phyloP scores from a whole-genome alignment of 306 rosid genomes.

The Alnus rubra region DNA sequence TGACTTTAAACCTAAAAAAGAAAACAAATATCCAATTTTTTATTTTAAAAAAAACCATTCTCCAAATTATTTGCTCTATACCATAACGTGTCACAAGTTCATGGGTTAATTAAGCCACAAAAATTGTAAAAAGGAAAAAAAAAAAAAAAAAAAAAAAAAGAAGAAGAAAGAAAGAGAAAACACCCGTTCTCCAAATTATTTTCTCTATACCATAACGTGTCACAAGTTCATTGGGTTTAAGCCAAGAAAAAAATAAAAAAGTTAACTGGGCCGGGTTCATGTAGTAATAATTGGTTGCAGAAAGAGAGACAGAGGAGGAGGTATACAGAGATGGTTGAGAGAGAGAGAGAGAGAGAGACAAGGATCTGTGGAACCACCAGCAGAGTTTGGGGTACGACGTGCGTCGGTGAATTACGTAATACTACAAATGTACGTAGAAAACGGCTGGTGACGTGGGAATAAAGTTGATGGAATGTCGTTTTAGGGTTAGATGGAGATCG shows the following conservation, averaged over 20 bases:
- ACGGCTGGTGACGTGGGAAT: conserved; percentile 27
- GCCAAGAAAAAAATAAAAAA: no score
- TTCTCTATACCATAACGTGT: conserved; percentile 16
- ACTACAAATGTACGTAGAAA: conserved; percentile 79
- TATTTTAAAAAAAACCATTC: neutral
- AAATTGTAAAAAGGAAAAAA: no score
- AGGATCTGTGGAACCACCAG: conserved; percentile 51
- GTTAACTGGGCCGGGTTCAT: conserved; percentile 9
- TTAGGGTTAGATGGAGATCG: conserved; percentile 81
- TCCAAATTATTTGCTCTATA: conserved; percentile 19
- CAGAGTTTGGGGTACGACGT: conserved; percentile 37
- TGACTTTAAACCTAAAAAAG: no score
- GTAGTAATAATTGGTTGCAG: conserved; percentile 30
- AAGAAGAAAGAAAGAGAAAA: no score
- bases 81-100: conserved; percentile 10
- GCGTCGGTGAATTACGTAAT: conserved; percentile 55
- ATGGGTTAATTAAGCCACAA: neutral
- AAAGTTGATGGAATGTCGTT: conserved; percentile 74
- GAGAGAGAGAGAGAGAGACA: neutral
- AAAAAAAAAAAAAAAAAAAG: no score
- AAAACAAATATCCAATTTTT: no score
- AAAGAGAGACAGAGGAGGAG: neutral
- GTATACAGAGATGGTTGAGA: conserved; percentile 3
- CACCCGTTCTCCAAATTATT: neutral
- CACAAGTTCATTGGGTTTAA: conserved; percentile 2